Conservation (phyloP, 1,284 basidiomycete species). For the Microbotryum saponariae region DNA sequence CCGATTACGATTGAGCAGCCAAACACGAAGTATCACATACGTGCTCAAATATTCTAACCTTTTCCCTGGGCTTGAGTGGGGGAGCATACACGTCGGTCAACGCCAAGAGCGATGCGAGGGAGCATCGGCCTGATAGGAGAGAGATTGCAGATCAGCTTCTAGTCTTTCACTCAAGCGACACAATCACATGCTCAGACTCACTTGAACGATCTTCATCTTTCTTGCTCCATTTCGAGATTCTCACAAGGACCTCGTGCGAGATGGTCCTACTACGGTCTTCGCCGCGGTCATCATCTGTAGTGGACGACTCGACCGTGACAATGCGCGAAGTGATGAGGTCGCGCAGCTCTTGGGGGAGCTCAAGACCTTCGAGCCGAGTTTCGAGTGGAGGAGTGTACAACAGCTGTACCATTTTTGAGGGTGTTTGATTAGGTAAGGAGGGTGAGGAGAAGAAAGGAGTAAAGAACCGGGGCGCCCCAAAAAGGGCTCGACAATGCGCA, state of each 20-base stretch:
- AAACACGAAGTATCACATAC: background rate
- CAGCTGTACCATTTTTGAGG: constrained; percentile 8
- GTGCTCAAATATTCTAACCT: constrained; percentile 2
- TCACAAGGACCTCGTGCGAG: constrained; percentile 13
- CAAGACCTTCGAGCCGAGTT: background rate
- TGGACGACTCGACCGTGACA: background rate
- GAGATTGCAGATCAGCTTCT: background rate
- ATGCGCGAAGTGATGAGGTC: constrained; percentile 1
- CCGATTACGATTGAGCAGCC: too few species aligned
- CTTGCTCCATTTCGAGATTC: constrained; percentile 8
- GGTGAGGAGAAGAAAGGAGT: too few species aligned
- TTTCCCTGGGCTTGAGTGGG: constrained; percentile 15
- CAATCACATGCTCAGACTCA: background rate
- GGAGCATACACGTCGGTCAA: constrained; percentile 23
- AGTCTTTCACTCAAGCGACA: background rate
- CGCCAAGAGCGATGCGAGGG: constrained; percentile 13
- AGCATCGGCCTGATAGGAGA: constrained; percentile 5
- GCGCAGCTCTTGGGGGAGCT: constrained; percentile 10
- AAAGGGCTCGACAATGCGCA: too few species aligned
- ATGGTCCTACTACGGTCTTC: background rate
- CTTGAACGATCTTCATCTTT: background rate
- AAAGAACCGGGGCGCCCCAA: too few species aligned
- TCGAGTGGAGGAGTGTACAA: constrained; percentile 2
- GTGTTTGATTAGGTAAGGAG: too few species aligned
- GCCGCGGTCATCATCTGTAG: too few species aligned